Evolutionary conservation across 306 rosid genomes (phyloP).

Genomic region (Lathyrus aphaca): DNA sequence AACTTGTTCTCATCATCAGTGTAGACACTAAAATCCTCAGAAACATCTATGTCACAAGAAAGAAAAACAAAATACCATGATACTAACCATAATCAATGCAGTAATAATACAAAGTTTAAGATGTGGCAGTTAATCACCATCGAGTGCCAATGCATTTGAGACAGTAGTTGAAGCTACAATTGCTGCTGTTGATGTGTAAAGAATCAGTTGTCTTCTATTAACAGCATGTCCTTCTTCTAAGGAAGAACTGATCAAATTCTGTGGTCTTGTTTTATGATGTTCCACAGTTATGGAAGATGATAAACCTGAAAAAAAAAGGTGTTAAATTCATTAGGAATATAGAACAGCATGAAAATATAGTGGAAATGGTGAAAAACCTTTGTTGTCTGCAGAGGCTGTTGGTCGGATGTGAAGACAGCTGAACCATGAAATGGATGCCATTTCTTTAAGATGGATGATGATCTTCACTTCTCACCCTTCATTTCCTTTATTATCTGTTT

Average conservation of each 20-base stretch:
- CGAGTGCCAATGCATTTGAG: constrained; percentile 49
- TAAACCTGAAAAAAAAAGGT: constrained; percentile 35
- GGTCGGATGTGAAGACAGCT: constrained; percentile 38
- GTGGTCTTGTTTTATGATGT: constrained; percentile 17
- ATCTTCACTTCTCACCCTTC: constrained; percentile 22
- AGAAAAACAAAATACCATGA: neutral
- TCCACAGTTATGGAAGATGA: constrained; percentile 31
- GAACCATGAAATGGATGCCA: constrained; percentile 54
- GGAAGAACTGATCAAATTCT: constrained; percentile 35
- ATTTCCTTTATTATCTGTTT: constrained; percentile 6
- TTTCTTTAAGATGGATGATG: constrained; percentile 55
- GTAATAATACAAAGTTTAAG: neutral
- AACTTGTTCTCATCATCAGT: constrained; percentile 78
- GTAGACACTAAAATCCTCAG: constrained; percentile 64
- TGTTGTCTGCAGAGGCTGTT: constrained; percentile 32
- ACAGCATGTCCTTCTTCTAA: constrained; percentile 23
- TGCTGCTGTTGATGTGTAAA: constrained; percentile 49
- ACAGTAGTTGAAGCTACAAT: constrained; percentile 41
- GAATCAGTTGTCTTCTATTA: constrained; percentile 61
- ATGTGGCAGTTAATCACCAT: constrained; percentile 20
- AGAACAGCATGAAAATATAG: constrained; percentile 6
- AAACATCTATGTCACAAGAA: constrained; percentile 44
- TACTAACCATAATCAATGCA: neutral
- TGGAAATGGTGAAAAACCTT: constrained; percentile 3
- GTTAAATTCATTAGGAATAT: constrained; percentile 7